These are phyloP conservation scores for Acaromyces ingoldii DNA, from an alignment of 1,284 basidiomycete species.

Conservation along the genomic window DNA sequence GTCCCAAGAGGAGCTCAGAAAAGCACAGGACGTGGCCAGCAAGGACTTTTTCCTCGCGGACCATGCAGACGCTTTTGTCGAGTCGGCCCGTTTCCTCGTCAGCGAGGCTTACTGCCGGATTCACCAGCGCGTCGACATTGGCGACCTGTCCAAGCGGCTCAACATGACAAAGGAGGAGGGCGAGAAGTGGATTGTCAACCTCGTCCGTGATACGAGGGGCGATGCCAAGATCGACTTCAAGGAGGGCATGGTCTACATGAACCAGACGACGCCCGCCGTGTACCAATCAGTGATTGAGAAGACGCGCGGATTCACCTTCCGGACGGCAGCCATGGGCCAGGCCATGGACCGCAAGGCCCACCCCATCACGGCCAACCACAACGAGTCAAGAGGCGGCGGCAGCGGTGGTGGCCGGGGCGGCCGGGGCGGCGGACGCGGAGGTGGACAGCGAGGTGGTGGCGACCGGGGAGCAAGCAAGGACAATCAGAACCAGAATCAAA, in stretches of 20 bases:
- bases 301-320: slow-evolving; percentile 82
- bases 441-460: slow-evolving; percentile 32
- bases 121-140: slow-evolving; percentile 92
- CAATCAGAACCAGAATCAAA: neutral
- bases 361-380: slow-evolving; percentile 16
- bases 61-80: slow-evolving; percentile 86
- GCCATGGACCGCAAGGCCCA: slow-evolving; percentile 63
- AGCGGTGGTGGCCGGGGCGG: slow-evolving; percentile 15
- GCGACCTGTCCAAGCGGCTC: slow-evolving; percentile 85
- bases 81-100: slow-evolving; percentile 89
- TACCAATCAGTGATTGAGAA: slow-evolving; percentile 96
- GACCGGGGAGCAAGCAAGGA: neutral
- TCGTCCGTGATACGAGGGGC: slow-evolving; percentile 92
- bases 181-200: slow-evolving; percentile 98
- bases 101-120: slow-evolving; percentile 97
- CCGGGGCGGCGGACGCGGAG: slow-evolving; percentile 16
- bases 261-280: slow-evolving; percentile 78
- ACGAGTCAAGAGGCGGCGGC: slow-evolving; percentile 6
- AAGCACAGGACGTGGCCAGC: slow-evolving; percentile 75
- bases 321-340: slow-evolving; percentile 83
- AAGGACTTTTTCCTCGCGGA: slow-evolving; percentile 92
- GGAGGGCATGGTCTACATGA: slow-evolving; percentile 93
- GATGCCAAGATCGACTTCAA: slow-evolving; percentile 97
- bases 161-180: slow-evolving; percentile 89
- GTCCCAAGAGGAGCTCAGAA: slow-evolving; percentile 74